phyloP scores from a whole-genome alignment of 805 yeast genomes.

The Wickerhamiella parazyma region DNA sequence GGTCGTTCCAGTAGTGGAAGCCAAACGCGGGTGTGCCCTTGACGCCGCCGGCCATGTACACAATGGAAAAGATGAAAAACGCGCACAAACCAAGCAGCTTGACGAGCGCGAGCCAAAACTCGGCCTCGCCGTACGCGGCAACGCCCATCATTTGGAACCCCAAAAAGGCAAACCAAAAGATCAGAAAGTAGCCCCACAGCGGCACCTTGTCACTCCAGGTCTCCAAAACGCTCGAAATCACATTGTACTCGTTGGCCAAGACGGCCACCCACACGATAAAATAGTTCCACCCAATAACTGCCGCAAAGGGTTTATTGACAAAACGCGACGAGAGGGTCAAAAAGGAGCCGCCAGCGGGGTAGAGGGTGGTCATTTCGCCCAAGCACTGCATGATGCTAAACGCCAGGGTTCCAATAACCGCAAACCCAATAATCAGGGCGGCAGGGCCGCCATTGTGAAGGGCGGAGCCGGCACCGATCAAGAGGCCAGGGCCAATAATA shows the following conservation, averaged over 20 bases:
- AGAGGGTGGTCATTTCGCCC: constrained; percentile 42
- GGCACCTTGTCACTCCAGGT: constrained; percentile 36
- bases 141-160: constrained; percentile 38
- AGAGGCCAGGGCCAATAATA: constrained; percentile 70
- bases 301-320: constrained; percentile 36
- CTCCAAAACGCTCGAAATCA: constrained; percentile 31
- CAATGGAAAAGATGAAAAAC: constrained; percentile 42
- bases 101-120: constrained; percentile 43
- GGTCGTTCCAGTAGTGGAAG: constrained; percentile 43
- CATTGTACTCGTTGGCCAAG: constrained; percentile 38
- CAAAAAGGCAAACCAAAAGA: constrained; percentile 40
- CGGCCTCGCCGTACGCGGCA: constrained; percentile 47
- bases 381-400: constrained; percentile 40
- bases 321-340: constrained; percentile 35
- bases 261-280: constrained; percentile 38
- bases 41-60: constrained; percentile 42
- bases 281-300: constrained; percentile 36
- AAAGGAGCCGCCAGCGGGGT: constrained; percentile 43
- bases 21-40: constrained; percentile 43
- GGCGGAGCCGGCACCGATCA: constrained; percentile 47
- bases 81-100: constrained; percentile 45
- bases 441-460: constrained; percentile 38
- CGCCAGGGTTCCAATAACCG: constrained; percentile 37
- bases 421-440: constrained; percentile 37
- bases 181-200: constrained; percentile 35